Conservation (phyloP, 2,329 filamentous ascomycete species). For the Penicillium sp. region DNA sequence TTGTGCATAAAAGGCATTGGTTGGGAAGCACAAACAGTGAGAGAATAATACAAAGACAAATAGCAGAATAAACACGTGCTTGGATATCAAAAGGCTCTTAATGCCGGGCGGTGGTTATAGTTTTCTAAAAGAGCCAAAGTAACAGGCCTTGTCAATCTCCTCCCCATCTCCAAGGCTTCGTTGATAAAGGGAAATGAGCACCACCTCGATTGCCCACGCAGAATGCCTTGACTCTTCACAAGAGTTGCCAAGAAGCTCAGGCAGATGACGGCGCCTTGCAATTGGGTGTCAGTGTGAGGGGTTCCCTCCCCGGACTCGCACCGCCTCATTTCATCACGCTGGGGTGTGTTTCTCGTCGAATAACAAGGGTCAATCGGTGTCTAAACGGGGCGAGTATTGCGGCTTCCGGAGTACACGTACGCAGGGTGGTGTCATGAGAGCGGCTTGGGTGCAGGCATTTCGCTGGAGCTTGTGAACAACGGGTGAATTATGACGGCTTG, state of each 20-base stretch:
- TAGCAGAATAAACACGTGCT: background rate
- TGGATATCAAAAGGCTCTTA: background rate
- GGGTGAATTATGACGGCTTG: background rate
- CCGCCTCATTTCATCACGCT: slow-evolving; percentile 6
- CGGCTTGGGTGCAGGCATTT: background rate
- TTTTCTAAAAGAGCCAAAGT: too few species aligned
- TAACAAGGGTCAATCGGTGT: background rate
- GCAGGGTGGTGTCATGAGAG: background rate
- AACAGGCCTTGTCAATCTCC: background rate
- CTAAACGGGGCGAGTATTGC: background rate
- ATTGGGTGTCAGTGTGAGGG: slow-evolving; percentile 13
- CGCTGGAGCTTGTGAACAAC: too few species aligned
- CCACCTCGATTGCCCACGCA: background rate
- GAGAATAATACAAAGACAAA: background rate
- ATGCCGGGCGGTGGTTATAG: background rate
- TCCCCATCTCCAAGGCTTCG: background rate
- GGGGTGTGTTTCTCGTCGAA: background rate
- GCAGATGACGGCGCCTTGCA: background rate
- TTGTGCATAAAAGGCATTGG: background rate
- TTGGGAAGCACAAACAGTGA: background rate
- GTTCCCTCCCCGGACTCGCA: slow-evolving; percentile 12
- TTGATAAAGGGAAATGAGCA: background rate
- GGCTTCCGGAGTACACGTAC: background rate
- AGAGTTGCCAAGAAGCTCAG: slow-evolving; percentile 5
- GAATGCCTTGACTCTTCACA: slow-evolving; percentile 7